Base-by-base conservation (phyloP, 2,329 filamentous ascomycete species). In the Epichloe sp. region DNA sequence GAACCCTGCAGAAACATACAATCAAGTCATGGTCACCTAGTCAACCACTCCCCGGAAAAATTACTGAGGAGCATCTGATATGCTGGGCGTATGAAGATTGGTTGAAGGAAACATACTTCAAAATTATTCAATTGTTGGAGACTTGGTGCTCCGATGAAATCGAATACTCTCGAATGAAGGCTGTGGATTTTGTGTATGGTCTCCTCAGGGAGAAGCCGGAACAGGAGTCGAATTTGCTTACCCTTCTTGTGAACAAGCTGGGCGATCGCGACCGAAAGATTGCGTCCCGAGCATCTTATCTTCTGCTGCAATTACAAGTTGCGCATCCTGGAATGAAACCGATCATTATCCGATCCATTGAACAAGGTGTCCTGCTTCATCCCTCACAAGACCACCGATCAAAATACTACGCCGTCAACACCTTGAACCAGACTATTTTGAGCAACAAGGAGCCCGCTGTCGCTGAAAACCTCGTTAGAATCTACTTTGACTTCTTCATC, bases 231-330 rank as follows among this genome's bases (percentile, higher is more conserved):
- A 98, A 98, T 65, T 72, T 98, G 55, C 73, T 98, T 54, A 83
- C 91, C 50, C 73, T 98, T 51, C 71, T 98, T 52, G 88, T 98
- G 58, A 97, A 97, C 73, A 98, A 98, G 68, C 79, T 98, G 26
- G 91, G 94, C 60, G 93, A 98, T 64, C 87, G 86, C 44, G 88
- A 95, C 57, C 89, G 89, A 65, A 98, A 97, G 68, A 94, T 98
- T 60, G 85, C 93, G 1, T 98, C 93, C 4, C 82, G 90, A 54
- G 85, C 91, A 2, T 97, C 93, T 0, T 95, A 95, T 67, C 77
- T 97, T 44, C 74, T 98, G n/a, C 75, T 98, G 49, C 93, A 98
- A 64, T 75, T 98, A 7, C 81, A 96, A 62, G 86, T 83, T 53
- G 82, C 84, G 0, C 93, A 98, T 65, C 93, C 93, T 0, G 77